phyloP scores from a whole-genome alignment of 768 basidiomycete species.

The Neoboletus magnificus region DNA sequence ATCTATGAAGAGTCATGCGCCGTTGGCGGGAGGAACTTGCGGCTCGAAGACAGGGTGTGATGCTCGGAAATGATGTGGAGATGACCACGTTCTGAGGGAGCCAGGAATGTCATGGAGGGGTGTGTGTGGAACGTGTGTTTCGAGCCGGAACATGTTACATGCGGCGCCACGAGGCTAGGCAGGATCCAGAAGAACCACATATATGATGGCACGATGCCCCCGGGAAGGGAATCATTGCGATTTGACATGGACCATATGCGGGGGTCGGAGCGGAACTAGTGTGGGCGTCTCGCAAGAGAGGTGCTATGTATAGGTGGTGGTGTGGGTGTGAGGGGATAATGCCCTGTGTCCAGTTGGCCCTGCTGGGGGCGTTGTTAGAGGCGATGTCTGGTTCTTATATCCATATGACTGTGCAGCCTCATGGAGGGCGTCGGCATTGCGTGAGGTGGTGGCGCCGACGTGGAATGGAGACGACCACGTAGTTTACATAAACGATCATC shows the following conservation, averaged over 20 bases:
- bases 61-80: conserved; percentile 24
- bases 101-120: conserved; percentile 8
- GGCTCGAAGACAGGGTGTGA: background rate
- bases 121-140: conserved; percentile 24
- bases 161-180: conserved; percentile 23
- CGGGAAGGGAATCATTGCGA: conserved; percentile 17
- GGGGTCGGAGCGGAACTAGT: conserved; percentile 20
- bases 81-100: conserved; percentile 12
- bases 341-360: conserved; percentile 10
- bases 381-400: conserved; percentile 23
- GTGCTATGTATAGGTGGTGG: conserved; percentile 17
- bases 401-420: conserved; percentile 8
- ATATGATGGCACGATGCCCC: conserved; percentile 10
- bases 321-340: conserved; percentile 15
- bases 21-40: conserved; percentile 8
- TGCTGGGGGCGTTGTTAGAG: conserved; percentile 11
- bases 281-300: conserved; percentile 6
- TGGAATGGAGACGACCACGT: conserved; percentile 9
- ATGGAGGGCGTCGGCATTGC: conserved; percentile 10
- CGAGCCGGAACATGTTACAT: conserved; percentile 28
- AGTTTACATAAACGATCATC: conserved; percentile 21
- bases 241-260: conserved; percentile 9
- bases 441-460: background rate
- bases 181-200: conserved; percentile 4
- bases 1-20: conserved; percentile 2